Evolutionary conservation across 164 flowering plant species (phyloP), one percentile per base, ranked within the genome.

Genomic region (Magnolia sinica): DNA sequence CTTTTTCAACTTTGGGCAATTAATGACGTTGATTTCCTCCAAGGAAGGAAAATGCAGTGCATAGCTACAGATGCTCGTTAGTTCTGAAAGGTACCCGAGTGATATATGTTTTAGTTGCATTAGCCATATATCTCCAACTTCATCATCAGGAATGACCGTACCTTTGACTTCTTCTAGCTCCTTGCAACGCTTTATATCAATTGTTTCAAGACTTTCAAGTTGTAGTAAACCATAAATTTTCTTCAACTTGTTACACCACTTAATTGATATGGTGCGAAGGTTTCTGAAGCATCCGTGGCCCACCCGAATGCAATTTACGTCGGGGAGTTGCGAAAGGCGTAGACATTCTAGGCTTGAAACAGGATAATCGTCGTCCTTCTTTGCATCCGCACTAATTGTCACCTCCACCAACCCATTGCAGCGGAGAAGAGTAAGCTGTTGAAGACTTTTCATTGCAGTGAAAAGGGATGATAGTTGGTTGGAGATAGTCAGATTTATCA

Each of bases 101-200:
- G 0, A 1, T n/a, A 81, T 45, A 2, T 0, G 8, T 61, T 58
- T n/a, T 18, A 81, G 80, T 11, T 51, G 71, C 50, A 73, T 66
- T 37, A 81, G 74, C n/a, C 51, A 7, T 3, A 27, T 1, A 27
- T 27, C 29, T 27, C 2, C 29, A 27, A 6, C 63, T 7, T 0
- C 71, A 27, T 50, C 70, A 20, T 8, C 49, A 23, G 1, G 37
- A 10, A 2, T 51, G 4, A 0, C 71, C 20, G 29, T 65, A 27
- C 31, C 3, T 73, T 72, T 74, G 1, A 73, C 7, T 59, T 77
- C 79, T 65, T 77, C 75, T 5, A 77, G 52, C 22, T 20, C 79
- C 16, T 19, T 0, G 72, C 79, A 77, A 7, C 24, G 10, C 8
- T 6, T 4, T 31, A 81, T 1, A 19, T 3, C 0, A 19, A 82